These are phyloP conservation scores for Begonia loranthoides DNA, from an alignment of 306 rosid species.

Conservation along the genomic window DNA sequence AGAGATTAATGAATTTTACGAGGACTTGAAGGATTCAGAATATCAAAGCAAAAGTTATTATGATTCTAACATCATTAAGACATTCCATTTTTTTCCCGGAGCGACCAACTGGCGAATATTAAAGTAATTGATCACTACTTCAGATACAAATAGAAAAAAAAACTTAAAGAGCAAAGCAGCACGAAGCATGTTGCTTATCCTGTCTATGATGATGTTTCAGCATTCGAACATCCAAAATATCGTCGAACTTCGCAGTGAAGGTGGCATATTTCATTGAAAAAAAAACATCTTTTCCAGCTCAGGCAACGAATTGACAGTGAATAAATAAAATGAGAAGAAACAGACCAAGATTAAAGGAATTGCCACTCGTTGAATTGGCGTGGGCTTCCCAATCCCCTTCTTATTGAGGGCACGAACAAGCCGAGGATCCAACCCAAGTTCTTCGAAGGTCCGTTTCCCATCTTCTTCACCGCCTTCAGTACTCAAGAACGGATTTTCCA, in stretches of 20 bases:
- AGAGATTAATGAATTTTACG: not conserved
- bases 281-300: not conserved
- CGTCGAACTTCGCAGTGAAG: not conserved
- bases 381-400: slow-evolving; percentile 48
- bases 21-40: not conserved
- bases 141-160: not conserved
- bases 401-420: slow-evolving; percentile 41
- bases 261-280: not conserved
- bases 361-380: slow-evolving; percentile 79
- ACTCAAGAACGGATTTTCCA: slow-evolving; percentile 4
- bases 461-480: slow-evolving; percentile 13
- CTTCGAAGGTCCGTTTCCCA: slow-evolving; percentile 40
- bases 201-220: too few relatives aligned
- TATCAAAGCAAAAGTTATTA: not conserved
- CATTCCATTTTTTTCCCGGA: not conserved
- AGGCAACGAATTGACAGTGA: not conserved
- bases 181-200: not conserved
- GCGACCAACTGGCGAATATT: not conserved
- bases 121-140: too few relatives aligned
- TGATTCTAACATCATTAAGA: not conserved
- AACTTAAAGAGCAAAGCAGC: not conserved
- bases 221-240: not conserved
- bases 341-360: slow-evolving; percentile 56
- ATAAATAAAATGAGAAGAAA: not conserved
- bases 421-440: slow-evolving; percentile 51